Evolutionary conservation across 331 rosid genomes (phyloP).

Genomic region (Rosa hybrid): DNA sequence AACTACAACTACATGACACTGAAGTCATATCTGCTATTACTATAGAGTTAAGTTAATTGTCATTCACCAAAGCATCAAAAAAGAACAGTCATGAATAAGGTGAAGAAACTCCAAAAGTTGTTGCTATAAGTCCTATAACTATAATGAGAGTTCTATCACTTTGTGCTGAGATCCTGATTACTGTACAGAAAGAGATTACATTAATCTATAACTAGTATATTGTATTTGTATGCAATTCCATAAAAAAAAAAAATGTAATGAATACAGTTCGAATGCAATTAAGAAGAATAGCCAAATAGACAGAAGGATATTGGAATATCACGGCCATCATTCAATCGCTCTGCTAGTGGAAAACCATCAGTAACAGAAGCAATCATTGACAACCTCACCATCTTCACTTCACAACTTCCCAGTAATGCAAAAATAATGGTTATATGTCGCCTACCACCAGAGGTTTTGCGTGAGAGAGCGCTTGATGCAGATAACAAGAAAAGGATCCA

Average conservation of each 20-base stretch:
- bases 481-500: no score
- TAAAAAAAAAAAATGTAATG: background rate
- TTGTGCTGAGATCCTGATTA: background rate
- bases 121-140: background rate
- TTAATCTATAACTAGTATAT: background rate
- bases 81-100: background rate
- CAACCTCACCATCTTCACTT: conserved; percentile 89
- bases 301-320: conserved; percentile 93
- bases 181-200: background rate
- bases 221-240: conserved; percentile 1
- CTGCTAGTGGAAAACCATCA: conserved; percentile 93
- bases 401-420: conserved; percentile 27
- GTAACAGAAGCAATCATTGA: conserved; percentile 97
- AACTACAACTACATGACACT: background rate
- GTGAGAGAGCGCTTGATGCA: no score
- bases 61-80: background rate
- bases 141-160: background rate
- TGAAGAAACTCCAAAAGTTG: background rate
- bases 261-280: background rate
- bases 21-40: background rate
- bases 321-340: conserved; percentile 91
- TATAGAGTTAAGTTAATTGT: background rate
- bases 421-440: no score
- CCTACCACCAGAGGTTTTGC: no score
- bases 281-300: background rate